Base-by-base conservation (phyloP, 129 eudicot genomes). In the Ambrosia artemisiifolia region DNA sequence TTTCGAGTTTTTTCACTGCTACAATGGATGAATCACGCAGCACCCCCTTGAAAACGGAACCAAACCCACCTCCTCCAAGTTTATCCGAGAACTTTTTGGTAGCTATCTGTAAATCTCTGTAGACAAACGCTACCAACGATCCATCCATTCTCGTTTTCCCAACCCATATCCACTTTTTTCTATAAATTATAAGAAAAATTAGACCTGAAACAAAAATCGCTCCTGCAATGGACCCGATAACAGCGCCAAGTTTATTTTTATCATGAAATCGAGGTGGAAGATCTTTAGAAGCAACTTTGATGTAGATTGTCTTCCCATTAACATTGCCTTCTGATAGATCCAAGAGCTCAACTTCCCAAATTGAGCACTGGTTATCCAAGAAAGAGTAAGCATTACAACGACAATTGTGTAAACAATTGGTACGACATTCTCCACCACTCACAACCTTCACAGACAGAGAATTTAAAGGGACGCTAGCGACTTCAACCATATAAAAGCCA, bases 61-160 rank as follows among this genome's bases (percentile, higher is more conserved):
- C 95, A 69, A 88, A 88, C 63, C 95, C 84, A 49, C 95, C 95
- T 4, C 70, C 76, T 7, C 95, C 90, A n/a, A 88, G 57, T 69
- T 67, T 85, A 18, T 82, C 77, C 0, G 95, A 82, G 76, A 85
- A 88, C 33, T 72, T 80, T 16, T 82, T 88, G 6, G 95, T 82
- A 19, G 82, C 90, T 36, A 5, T 63, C 42, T 85, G 86, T 80
- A 88, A 55, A 53, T 88, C 95, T 62, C 53, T 83, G 60, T 79
- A 90, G 0, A 69, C 54, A 74, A 91, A 91, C n/a, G 85, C 80
- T 34, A 81, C 57, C 75, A 88, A 74, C 35, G 85, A 75, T 19
- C 87, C 89, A 53, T 84, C 85, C 68, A 82, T 83, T 0, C 69
- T 64, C 24, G 81, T 80, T 16, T 79, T 74, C 6, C 14, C 67